Base-by-base conservation (phyloP, 2,329 filamentous ascomycete species). In the Tolypocladium amazonense region DNA sequence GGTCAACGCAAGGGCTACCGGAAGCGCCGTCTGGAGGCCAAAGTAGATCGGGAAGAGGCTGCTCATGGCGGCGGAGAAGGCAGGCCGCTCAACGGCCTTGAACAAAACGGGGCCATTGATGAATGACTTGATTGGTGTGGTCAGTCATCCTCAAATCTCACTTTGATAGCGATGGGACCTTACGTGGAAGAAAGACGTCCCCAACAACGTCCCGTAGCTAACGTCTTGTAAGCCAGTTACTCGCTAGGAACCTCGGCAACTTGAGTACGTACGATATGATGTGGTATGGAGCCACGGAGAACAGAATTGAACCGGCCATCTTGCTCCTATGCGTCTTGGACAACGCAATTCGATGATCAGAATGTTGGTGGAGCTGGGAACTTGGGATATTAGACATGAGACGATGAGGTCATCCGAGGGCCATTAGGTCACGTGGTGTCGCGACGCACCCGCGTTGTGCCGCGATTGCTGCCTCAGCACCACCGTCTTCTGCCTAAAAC, bases 21-120 rank as follows among this genome's bases (percentile, higher is more conserved):
- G 90, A 1, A 93, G 77, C 7, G 81, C 80, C 4, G 90, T 87
- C 76, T 97, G 93, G 60, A 97, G 77, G 54, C 84, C 79, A 73
- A 97, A 97, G 79, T 96, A 99, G 67, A 90, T 81, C 39, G 91
- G 91, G 77, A 97, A 96, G 58, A 92, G 84, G 63, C 84, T 84
- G 65, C 85, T 81, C 75, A 97, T 93, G 38, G 97, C 82, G 23
- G 85, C 80, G 33, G 88, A 85, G 77, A 99, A 97, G 70, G 90
- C 85, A 0, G 90, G 84, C 33, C 90, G 85, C 33, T 90, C 85
- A 43, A 97, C 85, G 14, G 84, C 81, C 69, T 82, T 86, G 80
- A 88, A 96, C 68, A 90, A 86, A 59, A 92, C 79, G 58, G 91
- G 84, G 61, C 91, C 82, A 68, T 83, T 84, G 69, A 87, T 73